Evolutionary conservation across 108 stramenopile genomes (phyloP).

Genomic region (Cyclostephanos tholiformis): DNA sequence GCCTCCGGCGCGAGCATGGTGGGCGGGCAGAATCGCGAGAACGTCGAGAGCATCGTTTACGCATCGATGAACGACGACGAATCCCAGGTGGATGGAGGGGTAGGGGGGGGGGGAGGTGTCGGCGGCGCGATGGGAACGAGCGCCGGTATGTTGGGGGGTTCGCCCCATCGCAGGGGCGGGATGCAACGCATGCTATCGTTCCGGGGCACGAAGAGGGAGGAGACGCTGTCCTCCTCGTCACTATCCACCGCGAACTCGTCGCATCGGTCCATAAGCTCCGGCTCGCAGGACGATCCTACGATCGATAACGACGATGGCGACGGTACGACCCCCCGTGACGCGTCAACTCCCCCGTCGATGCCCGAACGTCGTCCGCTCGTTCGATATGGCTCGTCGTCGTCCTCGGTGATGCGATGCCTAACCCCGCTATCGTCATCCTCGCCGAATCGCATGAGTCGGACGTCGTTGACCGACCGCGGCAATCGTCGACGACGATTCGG

Average conservation of each 20-base stretch:
- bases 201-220: slow-evolving; percentile 34
- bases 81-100: slow-evolving; percentile 10
- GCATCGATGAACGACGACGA: slow-evolving; percentile 34
- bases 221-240: slow-evolving; percentile 3
- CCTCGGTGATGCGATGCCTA: background rate
- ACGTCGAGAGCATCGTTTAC: slow-evolving; percentile 40
- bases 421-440: background rate
- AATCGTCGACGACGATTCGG: slow-evolving; percentile 16
- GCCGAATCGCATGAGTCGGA: background rate
- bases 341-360: background rate
- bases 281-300: background rate
- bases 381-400: background rate
- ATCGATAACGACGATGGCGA: background rate
- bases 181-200: slow-evolving; percentile 41
- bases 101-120: background rate
- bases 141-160: background rate
- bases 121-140: background rate
- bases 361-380: slow-evolving; percentile 1
- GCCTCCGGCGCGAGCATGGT: slow-evolving; percentile 18
- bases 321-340: background rate
- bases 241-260: slow-evolving; percentile 24
- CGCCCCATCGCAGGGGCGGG: slow-evolving; percentile 9
- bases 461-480: background rate
- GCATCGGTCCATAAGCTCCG: slow-evolving; percentile 16
- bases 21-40: slow-evolving; percentile 33